A percentile compares a stretch with the other conserved stretches of the same genome.
Conservation (phyloP, 1,284 basidiomycete genomes). For the Amylostereum areolatum region DNA sequence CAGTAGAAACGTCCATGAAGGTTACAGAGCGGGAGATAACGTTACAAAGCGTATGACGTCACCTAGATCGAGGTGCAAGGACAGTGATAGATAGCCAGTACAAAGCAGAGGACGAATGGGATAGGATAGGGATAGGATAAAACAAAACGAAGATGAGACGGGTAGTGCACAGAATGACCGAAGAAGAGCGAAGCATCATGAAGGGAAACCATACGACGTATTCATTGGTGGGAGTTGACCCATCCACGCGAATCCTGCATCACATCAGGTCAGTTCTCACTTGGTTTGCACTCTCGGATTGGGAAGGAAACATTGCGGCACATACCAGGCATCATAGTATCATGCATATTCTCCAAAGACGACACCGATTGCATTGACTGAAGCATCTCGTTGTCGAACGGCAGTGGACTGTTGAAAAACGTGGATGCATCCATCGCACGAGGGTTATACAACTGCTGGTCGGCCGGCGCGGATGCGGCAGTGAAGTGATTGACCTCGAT, state of each 20-base stretch:
- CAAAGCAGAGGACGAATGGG: too few species aligned
- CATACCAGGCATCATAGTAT: slow-evolving; percentile 48
- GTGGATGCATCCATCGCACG: slow-evolving; percentile 27
- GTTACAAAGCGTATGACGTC: too few species aligned
- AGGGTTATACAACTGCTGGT: too few species aligned
- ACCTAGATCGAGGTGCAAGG: too few species aligned
- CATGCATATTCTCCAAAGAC: slow-evolving; percentile 43
- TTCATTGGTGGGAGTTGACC: slow-evolving; percentile 21
- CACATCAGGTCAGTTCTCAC: background rate
- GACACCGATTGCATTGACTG: slow-evolving; percentile 54
- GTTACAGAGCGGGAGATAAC: too few species aligned
- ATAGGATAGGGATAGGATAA: too few species aligned
- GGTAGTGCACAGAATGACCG: too few species aligned
- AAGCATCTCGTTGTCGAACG: slow-evolving; percentile 54
- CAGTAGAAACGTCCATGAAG: too few species aligned
- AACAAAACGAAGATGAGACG: too few species aligned
- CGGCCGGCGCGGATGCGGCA: slow-evolving; percentile 2
- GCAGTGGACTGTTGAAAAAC: slow-evolving; percentile 46
- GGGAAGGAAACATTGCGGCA: background rate
- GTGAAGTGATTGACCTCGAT: slow-evolving; percentile 8
- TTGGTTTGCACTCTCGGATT: background rate
- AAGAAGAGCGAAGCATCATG: too few species aligned
- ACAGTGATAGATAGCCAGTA: too few species aligned
- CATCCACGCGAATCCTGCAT: slow-evolving; percentile 38
- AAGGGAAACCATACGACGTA: too few species aligned